Percentiles rank a stretch among this genome's conserved stretches.
These are phyloP conservation scores for Xenosphaeropsis pyriputrescens DNA, from an alignment of 2,329 filamentous ascomycete species.

Conservation along the genomic window DNA sequence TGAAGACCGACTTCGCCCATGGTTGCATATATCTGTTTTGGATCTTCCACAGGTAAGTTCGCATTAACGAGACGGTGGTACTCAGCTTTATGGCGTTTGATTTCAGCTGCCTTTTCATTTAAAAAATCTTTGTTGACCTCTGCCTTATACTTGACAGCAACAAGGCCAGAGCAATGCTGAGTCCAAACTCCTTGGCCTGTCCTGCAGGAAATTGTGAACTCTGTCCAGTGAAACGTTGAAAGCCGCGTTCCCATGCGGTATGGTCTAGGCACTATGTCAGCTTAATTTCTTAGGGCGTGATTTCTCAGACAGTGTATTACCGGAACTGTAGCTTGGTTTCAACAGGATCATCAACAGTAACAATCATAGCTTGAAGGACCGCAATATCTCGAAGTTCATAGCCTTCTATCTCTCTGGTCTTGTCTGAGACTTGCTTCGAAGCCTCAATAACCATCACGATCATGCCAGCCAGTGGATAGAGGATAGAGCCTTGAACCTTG, in stretches of 20 bases:
- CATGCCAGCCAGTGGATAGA: slow-evolving; percentile 30
- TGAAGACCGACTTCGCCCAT: background rate
- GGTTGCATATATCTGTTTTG: background rate
- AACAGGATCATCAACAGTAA: too few species aligned
- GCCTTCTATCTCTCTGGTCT: slow-evolving; percentile 17
- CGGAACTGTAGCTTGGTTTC: background rate
- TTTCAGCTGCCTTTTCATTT: background rate
- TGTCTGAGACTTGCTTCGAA: slow-evolving; percentile 6
- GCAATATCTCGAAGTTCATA: slow-evolving; percentile 13
- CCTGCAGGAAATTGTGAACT: background rate
- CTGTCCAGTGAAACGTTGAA: background rate
- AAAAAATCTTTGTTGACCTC: background rate
- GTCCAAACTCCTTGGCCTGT: background rate
- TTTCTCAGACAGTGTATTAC: background rate
- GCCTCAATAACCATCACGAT: slow-evolving; percentile 30
- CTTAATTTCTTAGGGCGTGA: too few species aligned
- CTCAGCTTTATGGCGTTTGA: background rate
- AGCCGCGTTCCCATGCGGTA: too few species aligned
- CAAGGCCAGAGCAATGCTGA: background rate
- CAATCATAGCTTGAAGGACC: slow-evolving; percentile 6
- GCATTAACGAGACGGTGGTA: background rate
- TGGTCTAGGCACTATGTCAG: too few species aligned
- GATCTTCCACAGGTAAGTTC: background rate
- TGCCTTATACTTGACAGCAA: background rate
- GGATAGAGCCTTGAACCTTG: slow-evolving; percentile 1